phyloP scores from a whole-genome alignment of 345 rosid species.

The Moringa oleifera region DNA sequence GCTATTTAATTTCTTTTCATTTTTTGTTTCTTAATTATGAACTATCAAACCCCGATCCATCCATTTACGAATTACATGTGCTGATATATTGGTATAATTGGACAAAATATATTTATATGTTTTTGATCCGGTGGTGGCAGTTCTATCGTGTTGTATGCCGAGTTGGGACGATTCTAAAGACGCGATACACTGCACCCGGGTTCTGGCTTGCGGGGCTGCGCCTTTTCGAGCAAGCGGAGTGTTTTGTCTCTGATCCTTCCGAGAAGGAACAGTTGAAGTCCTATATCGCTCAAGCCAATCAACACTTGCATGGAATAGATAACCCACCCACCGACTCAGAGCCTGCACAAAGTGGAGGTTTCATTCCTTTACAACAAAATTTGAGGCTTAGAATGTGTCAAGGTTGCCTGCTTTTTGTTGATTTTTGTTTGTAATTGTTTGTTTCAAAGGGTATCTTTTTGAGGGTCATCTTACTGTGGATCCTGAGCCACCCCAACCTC shows the following conservation, averaged over 20 bases:
- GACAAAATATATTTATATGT: not conserved
- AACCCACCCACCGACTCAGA: conserved; percentile 27
- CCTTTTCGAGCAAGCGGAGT: conserved; percentile 59
- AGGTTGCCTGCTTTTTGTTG: not conserved
- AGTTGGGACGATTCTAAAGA: conserved; percentile 71
- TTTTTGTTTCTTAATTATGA: too few species aligned
- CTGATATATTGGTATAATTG: not conserved
- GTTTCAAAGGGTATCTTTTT: conserved; percentile 68
- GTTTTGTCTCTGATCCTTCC: conserved; percentile 43
- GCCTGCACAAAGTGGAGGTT: conserved; percentile 41
- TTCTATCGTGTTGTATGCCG: conserved; percentile 73
- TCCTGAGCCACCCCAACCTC: conserved; percentile 91
- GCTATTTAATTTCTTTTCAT: too few species aligned
- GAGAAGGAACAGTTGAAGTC: conserved; percentile 60
- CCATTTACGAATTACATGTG: too few species aligned
- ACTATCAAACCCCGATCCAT: too few species aligned
- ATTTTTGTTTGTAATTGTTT: not conserved
- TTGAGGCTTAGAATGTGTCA: too few species aligned
- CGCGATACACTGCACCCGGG: conserved; percentile 79
- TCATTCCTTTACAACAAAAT: not conserved
- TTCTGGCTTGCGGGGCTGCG: conserved; percentile 80
- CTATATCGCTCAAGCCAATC: conserved; percentile 67
- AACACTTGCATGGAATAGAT: conserved; percentile 45
- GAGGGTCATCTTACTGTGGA: conserved; percentile 96
- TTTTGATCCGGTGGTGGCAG: conserved; percentile 27